Conservation (phyloP, 306 rosid genomes). For the Phaseolus lunatus region DNA sequence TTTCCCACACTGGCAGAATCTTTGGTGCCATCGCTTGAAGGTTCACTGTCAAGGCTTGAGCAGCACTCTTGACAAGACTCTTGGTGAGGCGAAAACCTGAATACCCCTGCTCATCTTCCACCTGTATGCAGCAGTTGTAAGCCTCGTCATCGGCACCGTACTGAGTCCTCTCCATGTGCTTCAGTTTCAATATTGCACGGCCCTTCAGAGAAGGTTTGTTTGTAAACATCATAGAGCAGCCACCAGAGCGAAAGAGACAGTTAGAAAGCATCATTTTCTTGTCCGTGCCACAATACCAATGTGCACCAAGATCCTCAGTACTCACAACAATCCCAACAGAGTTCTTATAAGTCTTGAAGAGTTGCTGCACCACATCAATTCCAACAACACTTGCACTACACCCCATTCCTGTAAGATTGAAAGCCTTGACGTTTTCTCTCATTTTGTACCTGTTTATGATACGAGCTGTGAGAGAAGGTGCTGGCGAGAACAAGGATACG, state of each 20-base stretch:
- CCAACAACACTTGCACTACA: conserved; percentile 83
- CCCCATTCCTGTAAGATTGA: conserved; percentile 91
- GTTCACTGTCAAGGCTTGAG: conserved; percentile 65
- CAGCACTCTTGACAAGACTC: conserved; percentile 69
- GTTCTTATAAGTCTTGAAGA: conserved; percentile 61
- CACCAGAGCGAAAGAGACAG: conserved; percentile 83
- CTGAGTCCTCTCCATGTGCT: conserved; percentile 70
- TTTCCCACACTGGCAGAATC: conserved; percentile 69
- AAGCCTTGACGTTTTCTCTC: conserved; percentile 69
- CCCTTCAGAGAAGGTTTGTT: conserved; percentile 53
- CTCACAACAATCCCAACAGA: conserved; percentile 72
- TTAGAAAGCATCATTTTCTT: conserved; percentile 81
- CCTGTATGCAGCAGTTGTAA: conserved; percentile 76
- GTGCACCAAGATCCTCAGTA: conserved; percentile 77
- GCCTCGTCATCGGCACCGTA: conserved; percentile 79
- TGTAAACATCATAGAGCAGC: conserved; percentile 78
- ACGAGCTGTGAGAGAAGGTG: conserved; percentile 75
- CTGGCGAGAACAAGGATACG: conserved; percentile 78
- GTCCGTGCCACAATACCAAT: conserved; percentile 80
- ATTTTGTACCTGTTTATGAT: conserved; percentile 79
- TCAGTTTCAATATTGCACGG: conserved; percentile 68
- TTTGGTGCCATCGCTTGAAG: conserved; percentile 61
- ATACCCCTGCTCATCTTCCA: conserved; percentile 70
- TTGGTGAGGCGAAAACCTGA: conserved; percentile 76
- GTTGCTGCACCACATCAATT: conserved; percentile 71